Evolutionary conservation across 1,284 basidiomycete species (phyloP).

Genomic region (Exobasidium rhododendri): DNA sequence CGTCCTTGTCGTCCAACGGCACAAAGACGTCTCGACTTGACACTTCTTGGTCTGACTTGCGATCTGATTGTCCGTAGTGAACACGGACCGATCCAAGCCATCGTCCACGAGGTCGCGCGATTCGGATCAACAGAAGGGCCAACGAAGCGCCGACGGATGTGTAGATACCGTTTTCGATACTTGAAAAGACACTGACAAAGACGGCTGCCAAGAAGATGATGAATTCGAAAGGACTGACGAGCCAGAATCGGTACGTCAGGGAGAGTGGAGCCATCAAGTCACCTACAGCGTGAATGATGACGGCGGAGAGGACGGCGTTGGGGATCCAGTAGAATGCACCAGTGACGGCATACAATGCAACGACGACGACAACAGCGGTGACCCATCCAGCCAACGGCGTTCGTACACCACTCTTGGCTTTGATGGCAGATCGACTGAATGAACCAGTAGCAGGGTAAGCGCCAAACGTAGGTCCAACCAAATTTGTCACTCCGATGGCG

Average conservation of each 20-base stretch:
- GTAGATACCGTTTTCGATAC: conserved; percentile 91
- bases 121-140: conserved; percentile 78
- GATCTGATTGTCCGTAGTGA: conserved; percentile 50
- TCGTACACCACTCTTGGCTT: conserved; percentile 92
- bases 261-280: conserved; percentile 84
- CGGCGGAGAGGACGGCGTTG: conserved; percentile 70
- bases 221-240: conserved; percentile 87
- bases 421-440: conserved; percentile 93
- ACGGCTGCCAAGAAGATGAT: conserved; percentile 86
- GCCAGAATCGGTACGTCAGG: conserved; percentile 89
- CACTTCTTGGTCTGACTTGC: conserved; percentile 43
- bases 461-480: conserved; percentile 64
- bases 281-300: conserved; percentile 87
- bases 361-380: conserved; percentile 82
- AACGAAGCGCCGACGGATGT: conserved; percentile 77
- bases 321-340: conserved; percentile 58
- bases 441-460: conserved; percentile 97
- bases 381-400: conserved; percentile 86
- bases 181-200: conserved; percentile 65
- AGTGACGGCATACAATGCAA: conserved; percentile 83
- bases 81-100: conserved; percentile 77
- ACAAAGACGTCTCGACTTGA: conserved; percentile 68
- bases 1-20: conserved; percentile 64
- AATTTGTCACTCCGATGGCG: conserved; percentile 92
- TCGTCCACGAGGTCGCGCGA: conserved; percentile 84